Evolutionary conservation across 306 rosid species (phyloP).

Genomic region (Bauhinia variegata): DNA sequence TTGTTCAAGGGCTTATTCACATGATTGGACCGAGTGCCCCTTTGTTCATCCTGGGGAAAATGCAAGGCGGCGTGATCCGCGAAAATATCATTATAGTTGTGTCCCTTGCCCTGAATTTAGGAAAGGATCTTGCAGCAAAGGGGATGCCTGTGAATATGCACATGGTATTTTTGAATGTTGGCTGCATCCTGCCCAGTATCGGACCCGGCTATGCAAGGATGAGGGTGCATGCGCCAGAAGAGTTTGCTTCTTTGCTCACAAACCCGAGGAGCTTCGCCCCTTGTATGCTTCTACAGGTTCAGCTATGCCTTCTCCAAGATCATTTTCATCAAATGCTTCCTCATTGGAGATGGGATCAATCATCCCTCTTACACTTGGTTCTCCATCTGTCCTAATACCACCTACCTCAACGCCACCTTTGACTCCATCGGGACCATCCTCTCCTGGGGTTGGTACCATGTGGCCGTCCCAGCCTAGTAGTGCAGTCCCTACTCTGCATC

Average conservation of each 20-base stretch:
- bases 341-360: conserved; percentile 60
- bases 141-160: conserved; percentile 84
- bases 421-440: conserved; percentile 63
- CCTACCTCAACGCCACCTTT: conserved; percentile 58
- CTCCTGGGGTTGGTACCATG: conserved; percentile 56
- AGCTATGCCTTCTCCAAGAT: conserved; percentile 80
- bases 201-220: conserved; percentile 90
- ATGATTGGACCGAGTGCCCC: conserved; percentile 96
- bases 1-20: conserved; percentile 93
- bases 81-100: conserved; percentile 76
- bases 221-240: conserved; percentile 69
- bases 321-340: conserved; percentile 43
- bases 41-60: conserved; percentile 92
- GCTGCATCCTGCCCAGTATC: conserved; percentile 95
- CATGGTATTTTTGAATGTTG: conserved; percentile 93
- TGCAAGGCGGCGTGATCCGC: conserved; percentile 88
- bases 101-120: conserved; percentile 89
- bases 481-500: conserved; percentile 64
- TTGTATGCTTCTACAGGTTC: conserved; percentile 85
- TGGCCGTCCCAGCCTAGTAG: conserved; percentile 58
- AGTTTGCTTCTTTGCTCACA: conserved; percentile 94
- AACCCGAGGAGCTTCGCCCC: conserved; percentile 81
- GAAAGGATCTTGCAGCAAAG: conserved; percentile 76
- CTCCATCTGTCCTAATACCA: conserved; percentile 58
- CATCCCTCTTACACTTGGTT: conserved; percentile 50